A percentile compares a stretch with the other conserved stretches of the same genome.
Conservation (phyloP, 2,329 filamentous ascomycete species). For the Tolypocladium paradoxum region DNA sequence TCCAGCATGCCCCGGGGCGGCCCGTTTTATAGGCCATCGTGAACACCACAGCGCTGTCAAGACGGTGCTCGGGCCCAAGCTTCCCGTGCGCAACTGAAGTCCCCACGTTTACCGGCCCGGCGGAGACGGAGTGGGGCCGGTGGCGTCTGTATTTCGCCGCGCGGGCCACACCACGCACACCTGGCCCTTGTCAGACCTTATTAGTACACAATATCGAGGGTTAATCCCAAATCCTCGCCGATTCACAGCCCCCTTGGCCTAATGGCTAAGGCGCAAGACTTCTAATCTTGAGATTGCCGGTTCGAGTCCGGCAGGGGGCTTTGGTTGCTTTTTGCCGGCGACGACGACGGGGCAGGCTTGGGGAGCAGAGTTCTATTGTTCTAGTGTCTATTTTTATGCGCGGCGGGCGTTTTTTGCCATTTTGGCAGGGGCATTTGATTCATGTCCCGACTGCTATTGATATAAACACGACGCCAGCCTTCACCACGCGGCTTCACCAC, state of each 20-base stretch:
- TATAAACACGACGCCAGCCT: not conserved
- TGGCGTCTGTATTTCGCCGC: not conserved
- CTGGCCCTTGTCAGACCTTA: not conserved
- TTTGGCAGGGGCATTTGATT: not conserved
- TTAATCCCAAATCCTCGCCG: not conserved
- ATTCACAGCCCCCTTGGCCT: constrained; percentile 3
- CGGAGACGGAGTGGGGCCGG: not conserved
- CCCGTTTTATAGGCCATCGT: not conserved
- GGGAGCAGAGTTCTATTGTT: not conserved
- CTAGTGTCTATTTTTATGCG: not conserved
- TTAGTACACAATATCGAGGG: not conserved
- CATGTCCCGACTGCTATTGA: not conserved
- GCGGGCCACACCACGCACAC: not conserved
- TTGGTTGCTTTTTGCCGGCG: not conserved
- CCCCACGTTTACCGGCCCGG: not conserved
- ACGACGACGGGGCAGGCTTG: not conserved
- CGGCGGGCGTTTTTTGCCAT: not conserved
- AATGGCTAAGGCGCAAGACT: constrained; percentile 6
- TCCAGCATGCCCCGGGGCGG: constrained; percentile 34
- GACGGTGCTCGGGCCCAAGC: not conserved
- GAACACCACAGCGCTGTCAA: not conserved
- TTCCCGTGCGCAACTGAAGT: not conserved
- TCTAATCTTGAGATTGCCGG: constrained; percentile 6
- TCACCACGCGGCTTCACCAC: too few species aligned
- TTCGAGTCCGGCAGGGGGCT: constrained; percentile 5